These are phyloP conservation scores for Heterobasidion irregulare DNA, from an alignment of 1,284 basidiomycete genomes.

Conservation along the genomic window DNA sequence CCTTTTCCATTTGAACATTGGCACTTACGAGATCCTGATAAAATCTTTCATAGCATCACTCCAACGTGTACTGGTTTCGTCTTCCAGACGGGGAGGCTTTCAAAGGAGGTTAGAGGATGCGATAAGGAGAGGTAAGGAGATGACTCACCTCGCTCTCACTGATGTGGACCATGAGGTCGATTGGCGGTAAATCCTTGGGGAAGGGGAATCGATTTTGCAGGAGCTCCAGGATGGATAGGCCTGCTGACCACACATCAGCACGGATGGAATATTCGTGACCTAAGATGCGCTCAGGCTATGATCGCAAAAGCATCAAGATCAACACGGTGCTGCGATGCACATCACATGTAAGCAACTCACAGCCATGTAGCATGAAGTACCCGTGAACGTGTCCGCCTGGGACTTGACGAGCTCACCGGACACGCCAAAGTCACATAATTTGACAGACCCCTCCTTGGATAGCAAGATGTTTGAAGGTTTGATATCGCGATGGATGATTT, in stretches of 20 bases:
- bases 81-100: slow-evolving; percentile 74
- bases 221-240: slow-evolving; percentile 88
- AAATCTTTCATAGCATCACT: slow-evolving; percentile 89
- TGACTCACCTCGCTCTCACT: slow-evolving; percentile 66
- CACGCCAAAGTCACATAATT: slow-evolving; percentile 94
- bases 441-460: slow-evolving; percentile 80
- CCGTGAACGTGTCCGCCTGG: slow-evolving; percentile 90
- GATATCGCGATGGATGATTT: slow-evolving; percentile 96
- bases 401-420: slow-evolving; percentile 92
- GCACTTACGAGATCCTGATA: slow-evolving; percentile 73
- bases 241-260: slow-evolving; percentile 98
- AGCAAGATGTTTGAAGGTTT: slow-evolving; percentile 95
- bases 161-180: slow-evolving; percentile 92
- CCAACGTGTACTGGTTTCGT: slow-evolving; percentile 71
- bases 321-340: background rate
- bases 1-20: background rate
- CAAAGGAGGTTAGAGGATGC: background rate
- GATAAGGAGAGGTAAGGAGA: background rate
- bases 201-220: slow-evolving; percentile 95
- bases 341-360: slow-evolving; percentile 39
- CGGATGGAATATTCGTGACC: slow-evolving; percentile 87
- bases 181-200: slow-evolving; percentile 84
- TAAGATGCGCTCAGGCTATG: slow-evolving; percentile 86
- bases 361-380: slow-evolving; percentile 97
- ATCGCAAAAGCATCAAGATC: background rate